Conservation (phyloP, 116 monocot species). For the Cymodocea nodosa region DNA sequence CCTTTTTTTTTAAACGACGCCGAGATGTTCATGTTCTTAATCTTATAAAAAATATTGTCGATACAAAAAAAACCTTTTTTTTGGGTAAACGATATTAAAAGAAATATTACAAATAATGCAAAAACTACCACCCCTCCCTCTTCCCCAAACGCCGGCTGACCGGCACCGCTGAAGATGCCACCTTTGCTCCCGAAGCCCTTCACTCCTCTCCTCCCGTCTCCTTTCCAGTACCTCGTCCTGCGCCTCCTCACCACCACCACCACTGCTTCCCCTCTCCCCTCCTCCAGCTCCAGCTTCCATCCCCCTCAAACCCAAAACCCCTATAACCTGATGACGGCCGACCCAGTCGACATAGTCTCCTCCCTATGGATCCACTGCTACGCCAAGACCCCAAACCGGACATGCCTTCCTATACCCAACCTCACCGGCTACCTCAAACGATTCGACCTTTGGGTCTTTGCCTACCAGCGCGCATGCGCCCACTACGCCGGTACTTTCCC, state of each 20-base stretch:
- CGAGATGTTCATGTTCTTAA: no score
- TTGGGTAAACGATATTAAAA: no score
- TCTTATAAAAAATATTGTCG: no score
- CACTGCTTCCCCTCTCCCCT: no score
- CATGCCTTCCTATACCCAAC: conserved; percentile 19
- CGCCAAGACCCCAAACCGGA: conserved; percentile 4
- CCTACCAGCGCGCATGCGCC: conserved; percentile 56
- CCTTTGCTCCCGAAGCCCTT: neutral
- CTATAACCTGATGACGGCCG: conserved; percentile 26
- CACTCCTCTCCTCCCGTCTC: neutral
- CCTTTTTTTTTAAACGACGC: no score
- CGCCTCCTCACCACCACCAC: conserved; percentile 4
- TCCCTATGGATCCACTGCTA: conserved; percentile 36
- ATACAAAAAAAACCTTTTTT: no score
- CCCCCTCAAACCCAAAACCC: conserved; percentile 16
- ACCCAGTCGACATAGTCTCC: conserved; percentile 38
- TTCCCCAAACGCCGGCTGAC: neutral
- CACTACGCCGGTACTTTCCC: conserved; percentile 41
- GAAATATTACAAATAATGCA: no score
- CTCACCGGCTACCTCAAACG: conserved; percentile 49
- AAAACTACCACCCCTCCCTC: neutral
- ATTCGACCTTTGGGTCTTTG: conserved; percentile 53
- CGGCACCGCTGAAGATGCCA: neutral
- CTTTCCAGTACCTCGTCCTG: neutral
- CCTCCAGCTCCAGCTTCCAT: neutral